Evolutionary conservation across 148 eudicot species (phyloP).

Genomic region (Nepenthes mirabilis): DNA sequence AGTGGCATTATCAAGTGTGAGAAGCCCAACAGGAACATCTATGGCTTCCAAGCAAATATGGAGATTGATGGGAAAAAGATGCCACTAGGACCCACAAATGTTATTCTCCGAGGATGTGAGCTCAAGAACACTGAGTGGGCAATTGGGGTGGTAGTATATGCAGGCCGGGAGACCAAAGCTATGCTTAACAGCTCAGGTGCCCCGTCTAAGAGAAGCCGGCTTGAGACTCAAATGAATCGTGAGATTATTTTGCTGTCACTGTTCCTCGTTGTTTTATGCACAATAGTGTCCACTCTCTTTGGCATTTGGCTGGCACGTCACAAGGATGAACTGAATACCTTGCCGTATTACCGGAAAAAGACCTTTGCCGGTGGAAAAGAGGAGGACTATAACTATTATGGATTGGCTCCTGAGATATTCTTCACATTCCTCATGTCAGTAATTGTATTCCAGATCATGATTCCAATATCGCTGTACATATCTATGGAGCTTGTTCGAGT

Average conservation of each 20-base stretch:
- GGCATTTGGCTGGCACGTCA: constrained; percentile 76
- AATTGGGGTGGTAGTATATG: constrained; percentile 82
- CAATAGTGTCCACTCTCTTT: constrained; percentile 55
- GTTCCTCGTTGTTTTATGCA: constrained; percentile 61
- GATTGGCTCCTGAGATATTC: constrained; percentile 77
- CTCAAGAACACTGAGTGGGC: constrained; percentile 91
- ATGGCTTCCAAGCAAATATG: constrained; percentile 84
- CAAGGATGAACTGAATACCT: constrained; percentile 45
- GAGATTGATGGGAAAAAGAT: constrained; percentile 84
- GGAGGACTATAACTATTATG: constrained; percentile 59
- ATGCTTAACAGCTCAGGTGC: constrained; percentile 99
- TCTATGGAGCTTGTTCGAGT: constrained; percentile 99
- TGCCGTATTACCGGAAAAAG: constrained; percentile 68
- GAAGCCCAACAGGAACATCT: constrained; percentile 89
- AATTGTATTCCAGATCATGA: constrained; percentile 93
- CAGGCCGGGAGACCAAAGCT: constrained; percentile 92
- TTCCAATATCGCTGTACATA: constrained; percentile 91
- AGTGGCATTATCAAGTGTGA: constrained; percentile 87
- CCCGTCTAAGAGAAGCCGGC: constrained; percentile 91
- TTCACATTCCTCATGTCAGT: constrained; percentile 93
- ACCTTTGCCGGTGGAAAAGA: constrained; percentile 38
- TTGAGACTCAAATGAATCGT: constrained; percentile 85
- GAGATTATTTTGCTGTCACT: constrained; percentile 79
- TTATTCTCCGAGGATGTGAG: constrained; percentile 90
- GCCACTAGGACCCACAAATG: constrained; percentile 92